Conservation (phyloP, 1,284 basidiomycete genomes). For the Leccinum variabile region DNA sequence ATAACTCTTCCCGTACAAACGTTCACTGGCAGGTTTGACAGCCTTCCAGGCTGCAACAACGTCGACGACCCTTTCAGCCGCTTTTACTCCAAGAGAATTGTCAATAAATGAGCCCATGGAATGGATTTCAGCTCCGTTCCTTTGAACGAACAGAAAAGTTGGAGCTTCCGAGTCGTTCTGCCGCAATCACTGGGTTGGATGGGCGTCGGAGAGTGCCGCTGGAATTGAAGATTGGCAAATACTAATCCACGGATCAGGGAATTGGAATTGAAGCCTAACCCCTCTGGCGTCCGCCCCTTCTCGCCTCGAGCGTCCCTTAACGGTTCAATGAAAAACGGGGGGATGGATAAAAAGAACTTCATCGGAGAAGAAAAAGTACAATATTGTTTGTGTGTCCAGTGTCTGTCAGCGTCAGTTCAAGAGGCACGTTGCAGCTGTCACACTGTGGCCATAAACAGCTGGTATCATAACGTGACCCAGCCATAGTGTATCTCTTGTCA, state of each 20-base stretch:
- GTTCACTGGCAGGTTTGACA: conserved; percentile 8
- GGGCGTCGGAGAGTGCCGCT: conserved; percentile 23
- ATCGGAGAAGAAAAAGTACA: neutral
- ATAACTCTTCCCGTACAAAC: conserved; percentile 12
- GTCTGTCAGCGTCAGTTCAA: conserved; percentile 3
- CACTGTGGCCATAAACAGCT: conserved; percentile 5
- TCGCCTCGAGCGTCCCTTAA: neutral
- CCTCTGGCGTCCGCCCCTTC: conserved; percentile 5
- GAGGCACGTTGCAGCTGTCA: conserved; percentile 10
- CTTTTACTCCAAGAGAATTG: conserved; percentile 27
- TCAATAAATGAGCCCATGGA: conserved; percentile 6
- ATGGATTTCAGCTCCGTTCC: conserved; percentile 7
- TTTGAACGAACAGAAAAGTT: conserved; percentile 12
- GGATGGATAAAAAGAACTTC: neutral
- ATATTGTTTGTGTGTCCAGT: conserved; percentile 1
- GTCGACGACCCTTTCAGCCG: conserved; percentile 13
- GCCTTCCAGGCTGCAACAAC: conserved; percentile 13
- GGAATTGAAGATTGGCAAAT: conserved; percentile 9
- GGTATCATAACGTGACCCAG: conserved; percentile 3
- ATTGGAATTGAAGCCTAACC: conserved; percentile 8
- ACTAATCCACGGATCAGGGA: conserved; percentile 29
- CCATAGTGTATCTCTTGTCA: conserved; percentile 15
- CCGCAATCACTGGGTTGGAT: conserved; percentile 6
- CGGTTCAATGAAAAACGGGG: conserved; percentile 1
- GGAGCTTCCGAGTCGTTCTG: conserved; percentile 8